A percentile compares a stretch with the other conserved stretches of the same genome.
Evolutionary conservation across 257 asterid genomes (phyloP).

Genomic region (Cynanchum wilfordii): DNA sequence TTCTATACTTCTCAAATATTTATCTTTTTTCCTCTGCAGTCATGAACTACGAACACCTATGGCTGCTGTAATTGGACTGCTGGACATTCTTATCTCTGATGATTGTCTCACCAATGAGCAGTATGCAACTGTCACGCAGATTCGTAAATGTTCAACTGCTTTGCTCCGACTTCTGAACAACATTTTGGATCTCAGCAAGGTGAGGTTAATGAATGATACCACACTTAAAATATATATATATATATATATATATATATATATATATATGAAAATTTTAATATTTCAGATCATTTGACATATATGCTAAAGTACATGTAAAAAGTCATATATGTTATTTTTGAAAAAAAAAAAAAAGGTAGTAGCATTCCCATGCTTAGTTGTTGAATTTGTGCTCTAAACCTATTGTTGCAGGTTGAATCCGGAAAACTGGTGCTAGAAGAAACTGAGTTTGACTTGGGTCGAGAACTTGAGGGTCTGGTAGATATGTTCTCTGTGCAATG

Average conservation of each 20-base stretch:
- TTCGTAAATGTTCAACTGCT: constrained; percentile 89
- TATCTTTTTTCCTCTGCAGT: constrained; percentile 33
- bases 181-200: constrained; percentile 96
- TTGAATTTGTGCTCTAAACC: constrained; percentile 9
- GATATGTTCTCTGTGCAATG: constrained; percentile 95
- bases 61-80: constrained; percentile 96
- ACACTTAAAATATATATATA: neutral
- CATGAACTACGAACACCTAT: constrained; percentile 95
- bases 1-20: constrained; percentile 5
- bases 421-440: constrained; percentile 86
- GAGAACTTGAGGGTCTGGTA: constrained; percentile 92
- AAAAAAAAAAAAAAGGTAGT: too few relatives aligned
- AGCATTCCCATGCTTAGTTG: neutral
- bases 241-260: neutral
- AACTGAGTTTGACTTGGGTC: constrained; percentile 75
- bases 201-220: constrained; percentile 14
- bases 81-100: constrained; percentile 81
- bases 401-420: constrained; percentile 71
- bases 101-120: constrained; percentile 77
- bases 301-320: neutral
- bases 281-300: neutral
- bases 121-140: constrained; percentile 66
- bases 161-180: constrained; percentile 84
- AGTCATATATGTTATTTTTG: neutral
- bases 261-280: neutral